Conservation (phyloP, 2,329 filamentous ascomycete genomes). For the Penicillium sp. region DNA sequence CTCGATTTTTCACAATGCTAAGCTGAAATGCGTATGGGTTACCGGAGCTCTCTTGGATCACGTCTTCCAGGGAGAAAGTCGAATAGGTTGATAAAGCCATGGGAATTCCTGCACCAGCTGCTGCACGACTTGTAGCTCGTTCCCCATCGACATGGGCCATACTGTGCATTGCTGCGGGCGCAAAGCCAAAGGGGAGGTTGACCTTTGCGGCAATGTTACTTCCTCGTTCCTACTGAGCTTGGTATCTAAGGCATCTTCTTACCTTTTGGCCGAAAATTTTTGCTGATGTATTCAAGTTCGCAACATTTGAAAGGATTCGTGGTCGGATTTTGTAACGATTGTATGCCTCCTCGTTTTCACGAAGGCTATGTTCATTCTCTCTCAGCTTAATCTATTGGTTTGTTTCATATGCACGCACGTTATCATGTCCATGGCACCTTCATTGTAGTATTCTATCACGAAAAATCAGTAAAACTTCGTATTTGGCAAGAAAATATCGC, state of each 20-base stretch:
- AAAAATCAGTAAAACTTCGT: neutral
- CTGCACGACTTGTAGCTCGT: slow-evolving; percentile 46
- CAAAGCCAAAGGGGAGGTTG: slow-evolving; percentile 51
- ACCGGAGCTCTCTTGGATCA: neutral
- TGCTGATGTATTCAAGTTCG: slow-evolving; percentile 35
- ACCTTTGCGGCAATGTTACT: slow-evolving; percentile 22
- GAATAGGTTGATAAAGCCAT: neutral
- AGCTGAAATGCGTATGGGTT: neutral
- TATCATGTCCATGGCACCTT: slow-evolving; percentile 53
- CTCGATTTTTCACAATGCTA: neutral
- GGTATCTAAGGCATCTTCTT: neutral
- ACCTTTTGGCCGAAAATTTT: slow-evolving; percentile 39
- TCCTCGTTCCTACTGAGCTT: slow-evolving; percentile 22
- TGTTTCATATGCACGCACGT: slow-evolving; percentile 41
- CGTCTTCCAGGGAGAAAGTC: neutral
- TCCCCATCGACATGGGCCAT: slow-evolving; percentile 54
- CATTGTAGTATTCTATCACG: slow-evolving; percentile 53
- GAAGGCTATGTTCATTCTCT: no score
- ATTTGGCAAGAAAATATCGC: neutral
- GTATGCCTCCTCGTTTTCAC: slow-evolving; percentile 53
- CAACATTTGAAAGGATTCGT: slow-evolving; percentile 36
- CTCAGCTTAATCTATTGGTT: no score
- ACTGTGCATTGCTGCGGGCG: slow-evolving; percentile 52
- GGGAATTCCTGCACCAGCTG: slow-evolving; percentile 21
- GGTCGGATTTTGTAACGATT: slow-evolving; percentile 46